Percentiles rank a stretch among this genome's conserved stretches.
These are phyloP conservation scores for Blastobotrys petasosporus DNA, from an alignment of 1,139 yeast genomes.

Conservation along the genomic window DNA sequence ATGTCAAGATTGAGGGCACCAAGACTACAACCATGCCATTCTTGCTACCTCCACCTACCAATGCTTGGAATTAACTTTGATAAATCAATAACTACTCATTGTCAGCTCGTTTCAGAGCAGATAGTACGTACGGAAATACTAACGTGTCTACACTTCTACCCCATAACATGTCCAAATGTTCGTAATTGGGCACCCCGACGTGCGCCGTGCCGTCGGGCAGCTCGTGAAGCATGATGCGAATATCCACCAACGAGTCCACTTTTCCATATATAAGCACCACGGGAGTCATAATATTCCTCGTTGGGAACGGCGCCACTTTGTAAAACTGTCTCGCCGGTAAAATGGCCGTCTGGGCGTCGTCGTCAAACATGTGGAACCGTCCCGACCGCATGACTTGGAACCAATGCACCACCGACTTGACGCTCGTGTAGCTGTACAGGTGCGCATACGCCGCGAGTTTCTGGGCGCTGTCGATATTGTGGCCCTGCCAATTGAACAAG, in stretches of 20 bases:
- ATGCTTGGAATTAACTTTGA: no score
- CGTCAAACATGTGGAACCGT: constrained; percentile 85
- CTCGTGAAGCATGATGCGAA: constrained; percentile 61
- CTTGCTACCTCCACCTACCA: no score
- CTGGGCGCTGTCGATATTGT: constrained; percentile 64
- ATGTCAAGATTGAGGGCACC: no score
- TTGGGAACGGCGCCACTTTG: constrained; percentile 60
- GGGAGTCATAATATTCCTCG: constrained; percentile 61
- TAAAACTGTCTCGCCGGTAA: constrained; percentile 32
- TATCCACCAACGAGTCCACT: constrained; percentile 77
- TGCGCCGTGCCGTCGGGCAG: constrained; percentile 39
- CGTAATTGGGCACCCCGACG: constrained; percentile 52
- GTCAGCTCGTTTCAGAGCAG: constrained; percentile 21
- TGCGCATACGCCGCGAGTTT: constrained; percentile 76
- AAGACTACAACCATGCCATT: no score
- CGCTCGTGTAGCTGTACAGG: constrained; percentile 83
- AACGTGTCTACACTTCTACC: constrained; percentile 57
- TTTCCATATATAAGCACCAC: constrained; percentile 75
- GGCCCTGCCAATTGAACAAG: constrained; percentile 73
- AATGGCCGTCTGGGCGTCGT: constrained; percentile 35
- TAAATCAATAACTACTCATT: no score
- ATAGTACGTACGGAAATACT: constrained; percentile 48
- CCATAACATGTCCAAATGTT: constrained; percentile 89
- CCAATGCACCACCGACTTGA: constrained; percentile 93
- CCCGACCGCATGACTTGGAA: constrained; percentile 82